Evolutionary conservation across 2,329 filamentous ascomycete species (phyloP).

Genomic region (Furcasterigmium furcatum): DNA sequence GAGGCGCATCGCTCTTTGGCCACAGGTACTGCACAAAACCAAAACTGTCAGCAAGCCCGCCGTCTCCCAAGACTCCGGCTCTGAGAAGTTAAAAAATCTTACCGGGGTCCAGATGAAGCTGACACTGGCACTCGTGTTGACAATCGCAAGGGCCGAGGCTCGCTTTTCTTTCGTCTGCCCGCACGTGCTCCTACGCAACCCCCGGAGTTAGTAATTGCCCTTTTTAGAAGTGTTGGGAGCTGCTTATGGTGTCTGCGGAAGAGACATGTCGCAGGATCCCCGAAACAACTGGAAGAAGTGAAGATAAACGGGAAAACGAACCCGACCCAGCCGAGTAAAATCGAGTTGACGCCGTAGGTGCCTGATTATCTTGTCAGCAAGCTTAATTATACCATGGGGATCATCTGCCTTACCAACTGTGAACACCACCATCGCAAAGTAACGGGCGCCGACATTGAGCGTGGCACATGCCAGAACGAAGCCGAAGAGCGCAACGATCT

Average conservation of each 20-base stretch:
- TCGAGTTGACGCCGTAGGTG: conserved; percentile 27
- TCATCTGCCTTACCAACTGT: too few relatives aligned
- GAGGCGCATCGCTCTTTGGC: conserved; percentile 30
- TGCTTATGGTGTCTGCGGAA: too few relatives aligned
- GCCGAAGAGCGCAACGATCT: conserved; percentile 29
- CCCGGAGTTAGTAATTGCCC: too few relatives aligned
- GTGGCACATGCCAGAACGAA: conserved; percentile 20
- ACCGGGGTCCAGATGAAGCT: conserved; percentile 14
- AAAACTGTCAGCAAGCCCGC: conserved; percentile 1
- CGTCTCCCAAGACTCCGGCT: not conserved
- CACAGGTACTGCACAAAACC: conserved; percentile 29
- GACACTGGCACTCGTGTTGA: conserved; percentile 14
- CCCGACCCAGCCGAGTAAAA: conserved; percentile 17
- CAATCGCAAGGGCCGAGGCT: conserved; percentile 28
- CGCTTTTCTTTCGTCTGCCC: conserved; percentile 37
- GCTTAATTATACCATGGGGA: too few relatives aligned
- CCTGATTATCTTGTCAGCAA: too few relatives aligned
- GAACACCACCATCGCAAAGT: conserved; percentile 24
- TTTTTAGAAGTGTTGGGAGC: too few relatives aligned
- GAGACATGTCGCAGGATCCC: too few relatives aligned
- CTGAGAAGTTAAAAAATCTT: too few relatives aligned
- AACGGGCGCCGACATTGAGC: conserved; percentile 22
- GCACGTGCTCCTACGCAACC: conserved; percentile 25
- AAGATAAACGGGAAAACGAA: too few relatives aligned
- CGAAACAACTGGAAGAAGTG: too few relatives aligned